phyloP scores from a whole-genome alignment of 106 monocot genomes.

The Dendrobium catenatum region DNA sequence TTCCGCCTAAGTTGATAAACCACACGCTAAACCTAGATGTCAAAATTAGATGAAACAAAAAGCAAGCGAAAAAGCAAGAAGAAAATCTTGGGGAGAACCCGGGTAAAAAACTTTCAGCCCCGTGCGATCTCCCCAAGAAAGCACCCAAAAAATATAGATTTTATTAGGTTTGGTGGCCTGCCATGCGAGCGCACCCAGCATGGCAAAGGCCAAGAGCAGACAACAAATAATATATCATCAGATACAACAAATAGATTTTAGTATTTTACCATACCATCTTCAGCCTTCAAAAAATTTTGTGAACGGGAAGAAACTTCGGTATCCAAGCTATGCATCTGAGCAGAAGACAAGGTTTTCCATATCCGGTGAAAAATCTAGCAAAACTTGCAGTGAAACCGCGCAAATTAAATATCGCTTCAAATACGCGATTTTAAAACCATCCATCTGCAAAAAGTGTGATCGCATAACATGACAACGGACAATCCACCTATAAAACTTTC shows the following conservation, averaged over 20 bases:
- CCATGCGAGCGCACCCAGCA: slow-evolving; percentile 12
- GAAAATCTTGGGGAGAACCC: background rate
- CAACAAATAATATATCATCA: too few species aligned
- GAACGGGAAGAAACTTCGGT: too few species aligned
- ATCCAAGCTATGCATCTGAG: too few species aligned
- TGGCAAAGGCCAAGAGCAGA: slow-evolving; percentile 3
- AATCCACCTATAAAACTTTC: background rate
- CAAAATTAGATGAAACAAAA: background rate
- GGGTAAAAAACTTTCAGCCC: background rate
- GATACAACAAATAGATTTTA: too few species aligned
- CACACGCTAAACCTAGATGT: too few species aligned
- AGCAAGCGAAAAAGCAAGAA: background rate
- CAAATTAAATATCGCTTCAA: background rate
- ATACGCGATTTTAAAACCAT: background rate
- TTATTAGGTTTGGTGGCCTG: slow-evolving; percentile 4
- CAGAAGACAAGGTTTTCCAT: background rate
- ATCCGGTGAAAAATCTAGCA: too few species aligned
- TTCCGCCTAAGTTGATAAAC: too few species aligned
- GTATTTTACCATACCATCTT: too few species aligned
- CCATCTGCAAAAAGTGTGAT: background rate
- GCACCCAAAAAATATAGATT: background rate
- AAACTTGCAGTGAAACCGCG: background rate
- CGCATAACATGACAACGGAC: background rate
- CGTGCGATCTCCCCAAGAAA: slow-evolving; percentile 3
- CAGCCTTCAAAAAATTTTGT: too few species aligned